Evolutionary conservation across 2,329 filamentous ascomycete species (phyloP), one percentile per base, ranked within the genome.

Genomic region (Diaporthe destruens): DNA sequence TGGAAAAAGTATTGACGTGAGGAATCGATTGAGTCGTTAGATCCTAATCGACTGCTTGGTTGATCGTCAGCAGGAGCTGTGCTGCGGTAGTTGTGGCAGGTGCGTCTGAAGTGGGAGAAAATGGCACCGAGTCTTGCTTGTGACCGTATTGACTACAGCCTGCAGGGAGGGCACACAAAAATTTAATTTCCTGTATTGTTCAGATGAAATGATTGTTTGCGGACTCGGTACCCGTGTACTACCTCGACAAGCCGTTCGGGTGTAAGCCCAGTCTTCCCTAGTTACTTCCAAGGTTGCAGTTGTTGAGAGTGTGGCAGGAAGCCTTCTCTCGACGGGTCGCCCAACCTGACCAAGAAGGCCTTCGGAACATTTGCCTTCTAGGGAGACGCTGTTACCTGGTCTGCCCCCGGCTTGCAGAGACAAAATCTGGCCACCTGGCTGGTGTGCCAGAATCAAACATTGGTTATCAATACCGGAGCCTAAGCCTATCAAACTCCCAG

Each of bases 391-490:
- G 77, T 90, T 44, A 87, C 86, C 14, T 91, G 89, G 89, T 83
- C 79, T 69, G 83, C 82, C 18, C 77, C 83, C 1, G 84, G 83
- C 32, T 80, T 90, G 44, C 80, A 81, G 63, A 79, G 89, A 47
- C 88, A 87, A 66, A 91, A 91, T 77, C 77, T 84, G 56, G 86
- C 85, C 25, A 89, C 89, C 1, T 91, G 88, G 88, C 85, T 89
- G 75, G 88, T 91, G 68, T 91, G 88, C 74, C 81, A 80, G 57
- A 81, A 82, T 7, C 85, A 88, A 80, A 78, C 77, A 57, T 75
- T 91, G 74, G 90, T 87, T 76, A 84, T 90, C 76, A 91, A 91
- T 76, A 83, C 90, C 70, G 89, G 89, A 0, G 87, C 87, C 18
- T 91, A 90, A 77, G 80, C 81, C 34, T 91, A 90, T 77, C 81